Conservation (phyloP, 169 alveolate species). For the Plasmodium billcollinsi region DNA sequence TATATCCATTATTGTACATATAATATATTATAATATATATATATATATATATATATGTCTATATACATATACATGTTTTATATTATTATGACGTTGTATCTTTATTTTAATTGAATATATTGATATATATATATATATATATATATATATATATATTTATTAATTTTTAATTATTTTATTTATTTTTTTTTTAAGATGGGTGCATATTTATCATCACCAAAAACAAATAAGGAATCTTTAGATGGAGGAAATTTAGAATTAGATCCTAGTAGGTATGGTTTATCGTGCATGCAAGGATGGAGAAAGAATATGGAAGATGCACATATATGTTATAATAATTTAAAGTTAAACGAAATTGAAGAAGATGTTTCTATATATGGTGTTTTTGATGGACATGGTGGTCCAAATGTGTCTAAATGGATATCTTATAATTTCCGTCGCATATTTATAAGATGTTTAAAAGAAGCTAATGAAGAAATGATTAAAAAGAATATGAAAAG, state of each 20-base stretch:
- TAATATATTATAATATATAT: neutral
- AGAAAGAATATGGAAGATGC: constrained; percentile 97
- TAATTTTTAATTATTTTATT: neutral
- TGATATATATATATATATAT: neutral
- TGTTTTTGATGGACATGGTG: constrained; percentile 99
- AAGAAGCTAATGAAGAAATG: constrained; percentile 68
- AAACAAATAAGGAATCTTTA: constrained; percentile 88
- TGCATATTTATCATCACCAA: constrained; percentile 92
- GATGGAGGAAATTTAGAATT: constrained; percentile 88
- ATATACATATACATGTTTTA: neutral
- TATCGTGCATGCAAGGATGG: constrained; percentile 97
- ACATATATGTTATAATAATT: constrained; percentile 83
- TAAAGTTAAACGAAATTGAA: constrained; percentile 59
- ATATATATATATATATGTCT: neutral
- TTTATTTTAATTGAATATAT: no score
- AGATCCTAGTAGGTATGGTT: constrained; percentile 88
- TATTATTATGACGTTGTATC: no score
- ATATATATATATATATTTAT: neutral
- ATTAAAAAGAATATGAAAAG: constrained; percentile 41
- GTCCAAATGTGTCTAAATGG: constrained; percentile 95
- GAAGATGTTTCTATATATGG: constrained; percentile 92
- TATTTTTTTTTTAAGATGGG: constrained; percentile 87
- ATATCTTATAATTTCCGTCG: constrained; percentile 90
- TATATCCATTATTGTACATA: no score
- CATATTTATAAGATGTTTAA: constrained; percentile 76